Conservation (phyloP, 495 filamentous ascomycete genomes). For the Xylaria cubensis region DNA sequence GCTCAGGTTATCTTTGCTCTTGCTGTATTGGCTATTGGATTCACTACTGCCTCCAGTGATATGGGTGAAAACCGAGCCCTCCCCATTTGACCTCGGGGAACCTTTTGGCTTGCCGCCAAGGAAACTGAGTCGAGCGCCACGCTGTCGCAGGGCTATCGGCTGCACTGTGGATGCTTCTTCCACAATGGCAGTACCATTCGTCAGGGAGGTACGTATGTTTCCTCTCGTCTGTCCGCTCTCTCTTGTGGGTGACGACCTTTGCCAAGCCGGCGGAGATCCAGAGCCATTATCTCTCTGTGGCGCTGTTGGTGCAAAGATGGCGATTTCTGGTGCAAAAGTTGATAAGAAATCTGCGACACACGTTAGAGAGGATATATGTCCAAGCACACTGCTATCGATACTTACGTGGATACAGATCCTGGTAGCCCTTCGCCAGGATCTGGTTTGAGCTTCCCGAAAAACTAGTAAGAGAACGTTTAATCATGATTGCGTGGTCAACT, state of each 20-base stretch:
- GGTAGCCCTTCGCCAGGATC: slow-evolving; percentile 47
- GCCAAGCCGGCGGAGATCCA: slow-evolving; percentile 53
- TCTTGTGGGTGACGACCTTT: slow-evolving; percentile 43
- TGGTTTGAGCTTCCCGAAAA: slow-evolving; percentile 67
- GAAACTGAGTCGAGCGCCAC: slow-evolving; percentile 57
- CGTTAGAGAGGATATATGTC: slow-evolving; percentile 33
- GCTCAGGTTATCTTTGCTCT: slow-evolving; percentile 36
- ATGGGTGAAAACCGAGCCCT: slow-evolving; percentile 30
- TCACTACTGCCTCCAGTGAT: slow-evolving; percentile 41
- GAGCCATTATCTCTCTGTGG: slow-evolving; percentile 39
- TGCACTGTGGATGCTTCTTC: slow-evolving; percentile 50
- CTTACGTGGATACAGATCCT: slow-evolving; percentile 61
- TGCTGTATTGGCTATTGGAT: slow-evolving; percentile 39
- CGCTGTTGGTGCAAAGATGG: slow-evolving; percentile 55
- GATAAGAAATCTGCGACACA: slow-evolving; percentile 33
- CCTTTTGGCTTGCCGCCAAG: slow-evolving; percentile 54
- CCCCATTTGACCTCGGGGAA: slow-evolving; percentile 31
- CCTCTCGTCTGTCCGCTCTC: slow-evolving; percentile 34
- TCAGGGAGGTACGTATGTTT: slow-evolving; percentile 32
- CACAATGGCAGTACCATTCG: slow-evolving; percentile 42
- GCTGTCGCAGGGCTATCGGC: slow-evolving; percentile 49
- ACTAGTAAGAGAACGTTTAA: slow-evolving; percentile 80
- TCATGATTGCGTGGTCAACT: slow-evolving; percentile 84
- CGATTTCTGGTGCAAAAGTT: slow-evolving; percentile 65
- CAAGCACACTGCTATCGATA: slow-evolving; percentile 40